Conservation (phyloP, 768 basidiomycete species). For the Crepidotus variabilis region DNA sequence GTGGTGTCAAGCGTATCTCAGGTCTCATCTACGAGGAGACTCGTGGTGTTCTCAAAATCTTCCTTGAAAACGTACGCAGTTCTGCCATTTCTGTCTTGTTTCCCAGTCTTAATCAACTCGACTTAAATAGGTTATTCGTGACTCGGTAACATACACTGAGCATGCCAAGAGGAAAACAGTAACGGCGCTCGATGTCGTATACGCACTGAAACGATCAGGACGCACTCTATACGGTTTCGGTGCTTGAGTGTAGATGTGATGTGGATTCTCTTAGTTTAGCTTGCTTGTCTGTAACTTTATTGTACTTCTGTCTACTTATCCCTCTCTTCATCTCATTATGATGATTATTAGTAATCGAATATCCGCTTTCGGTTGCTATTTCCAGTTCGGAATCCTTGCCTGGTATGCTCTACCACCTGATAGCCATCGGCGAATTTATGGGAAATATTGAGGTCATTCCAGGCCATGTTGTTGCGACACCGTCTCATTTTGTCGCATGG, state of each 20-base stretch:
- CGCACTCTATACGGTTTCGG: conserved; percentile 94
- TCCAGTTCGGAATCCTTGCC: too few species aligned
- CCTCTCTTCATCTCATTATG: conserved; percentile 5
- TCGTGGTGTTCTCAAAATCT: conserved; percentile 91
- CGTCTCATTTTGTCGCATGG: too few species aligned
- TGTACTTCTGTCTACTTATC: conserved; percentile 17
- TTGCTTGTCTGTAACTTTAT: conserved; percentile 7
- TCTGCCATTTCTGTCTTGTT: background rate
- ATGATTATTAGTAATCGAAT: background rate
- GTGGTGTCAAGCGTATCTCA: conserved; percentile 96
- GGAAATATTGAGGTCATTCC: too few species aligned
- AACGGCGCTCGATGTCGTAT: conserved; percentile 92
- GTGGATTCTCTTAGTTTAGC: conserved; percentile 16
- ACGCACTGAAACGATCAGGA: conserved; percentile 81
- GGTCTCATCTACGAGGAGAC: conserved; percentile 97
- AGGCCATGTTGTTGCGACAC: too few species aligned
- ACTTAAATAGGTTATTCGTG: conserved; percentile 77
- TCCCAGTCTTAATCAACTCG: conserved; percentile 2
- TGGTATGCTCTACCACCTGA: too few species aligned
- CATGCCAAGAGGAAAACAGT: conserved; percentile 97
- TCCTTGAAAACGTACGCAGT: conserved; percentile 36
- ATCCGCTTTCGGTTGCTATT: too few species aligned
- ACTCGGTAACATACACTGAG: conserved; percentile 97
- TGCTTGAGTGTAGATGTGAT: conserved; percentile 42
- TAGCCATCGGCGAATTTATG: too few species aligned